phyloP scores from a whole-genome alignment of 192 early-diverging fungal species.

The Coemansia sp. region DNA sequence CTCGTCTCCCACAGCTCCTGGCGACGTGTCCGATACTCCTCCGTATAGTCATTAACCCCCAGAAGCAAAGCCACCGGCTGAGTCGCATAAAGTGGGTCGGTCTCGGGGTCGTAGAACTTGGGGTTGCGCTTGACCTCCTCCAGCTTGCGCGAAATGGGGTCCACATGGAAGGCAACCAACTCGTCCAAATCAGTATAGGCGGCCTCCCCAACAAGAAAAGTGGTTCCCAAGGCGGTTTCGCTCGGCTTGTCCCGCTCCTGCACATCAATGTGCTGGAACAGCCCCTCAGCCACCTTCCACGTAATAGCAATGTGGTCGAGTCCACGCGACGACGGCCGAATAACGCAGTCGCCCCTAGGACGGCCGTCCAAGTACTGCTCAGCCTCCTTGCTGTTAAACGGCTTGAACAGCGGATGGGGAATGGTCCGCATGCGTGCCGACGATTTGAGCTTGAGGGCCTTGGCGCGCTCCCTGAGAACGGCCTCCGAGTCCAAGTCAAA shows the following conservation, averaged over 20 bases:
- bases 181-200: constrained; percentile 89
- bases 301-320: constrained; percentile 86
- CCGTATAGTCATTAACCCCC: constrained; percentile 21
- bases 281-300: constrained; percentile 83
- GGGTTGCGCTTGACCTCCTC: constrained; percentile 66
- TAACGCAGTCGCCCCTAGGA: constrained; percentile 73
- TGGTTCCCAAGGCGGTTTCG: constrained; percentile 67
- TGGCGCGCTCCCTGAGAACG: constrained; percentile 37
- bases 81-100: constrained; percentile 57
- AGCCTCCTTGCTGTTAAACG: constrained; percentile 69
- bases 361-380: constrained; percentile 67
- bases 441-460: constrained; percentile 28
- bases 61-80: constrained; percentile 31
- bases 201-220: constrained; percentile 64
- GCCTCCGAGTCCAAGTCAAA: constrained; percentile 61
- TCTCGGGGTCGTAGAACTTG: constrained; percentile 73
- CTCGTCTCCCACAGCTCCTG: constrained; percentile 48
- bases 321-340: constrained; percentile 90
- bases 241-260: constrained; percentile 59
- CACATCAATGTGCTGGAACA: constrained; percentile 85
- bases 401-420: constrained; percentile 83
- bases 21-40: constrained; percentile 20
- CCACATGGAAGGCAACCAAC: constrained; percentile 84
- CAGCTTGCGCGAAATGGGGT: constrained; percentile 72
- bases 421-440: constrained; percentile 60